These are phyloP conservation scores for Setomelanomma holmii DNA, from an alignment of 2,329 filamentous ascomycete species.

Conservation along the genomic window DNA sequence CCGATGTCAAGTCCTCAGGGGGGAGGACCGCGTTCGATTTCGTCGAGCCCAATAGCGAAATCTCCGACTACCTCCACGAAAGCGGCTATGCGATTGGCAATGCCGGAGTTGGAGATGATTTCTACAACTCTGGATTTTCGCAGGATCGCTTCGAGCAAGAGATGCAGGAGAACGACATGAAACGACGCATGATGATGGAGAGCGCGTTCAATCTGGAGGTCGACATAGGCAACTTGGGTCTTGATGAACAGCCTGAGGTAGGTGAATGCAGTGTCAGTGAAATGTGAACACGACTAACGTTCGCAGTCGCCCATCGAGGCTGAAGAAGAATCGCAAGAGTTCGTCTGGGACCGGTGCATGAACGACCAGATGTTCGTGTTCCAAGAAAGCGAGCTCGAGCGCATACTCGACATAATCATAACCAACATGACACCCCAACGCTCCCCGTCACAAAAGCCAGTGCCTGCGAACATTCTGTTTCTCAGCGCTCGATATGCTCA, in stretches of 20 bases:
- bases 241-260: slow-evolving; percentile 95
- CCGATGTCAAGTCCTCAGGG: slow-evolving; percentile 92
- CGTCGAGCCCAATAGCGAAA: slow-evolving; percentile 91
- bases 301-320: slow-evolving; percentile 71
- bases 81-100: slow-evolving; percentile 91
- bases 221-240: slow-evolving; percentile 90
- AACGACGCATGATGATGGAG: slow-evolving; percentile 98
- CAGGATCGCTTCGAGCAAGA: slow-evolving; percentile 97
- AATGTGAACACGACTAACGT: slow-evolving; percentile 24
- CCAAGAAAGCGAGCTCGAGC: slow-evolving; percentile 89
- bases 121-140: slow-evolving; percentile 89
- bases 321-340: slow-evolving; percentile 88
- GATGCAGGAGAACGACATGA: slow-evolving; percentile 94
- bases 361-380: slow-evolving; percentile 99
- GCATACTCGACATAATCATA: slow-evolving; percentile 93
- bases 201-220: slow-evolving; percentile 97
- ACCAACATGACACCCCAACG: slow-evolving; percentile 97
- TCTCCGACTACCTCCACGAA: slow-evolving; percentile 93
- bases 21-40: slow-evolving; percentile 96
- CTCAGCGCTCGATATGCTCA: slow-evolving; percentile 94
- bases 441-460: slow-evolving; percentile 95
- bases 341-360: slow-evolving; percentile 91
- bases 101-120: slow-evolving; percentile 83
- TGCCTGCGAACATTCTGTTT: slow-evolving; percentile 96
- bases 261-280: slow-evolving; percentile 31